Evolutionary conservation across 805 yeast species (phyloP), one percentile per base, ranked within the genome.

Genomic region (Kazachstania kunashirensis): DNA sequence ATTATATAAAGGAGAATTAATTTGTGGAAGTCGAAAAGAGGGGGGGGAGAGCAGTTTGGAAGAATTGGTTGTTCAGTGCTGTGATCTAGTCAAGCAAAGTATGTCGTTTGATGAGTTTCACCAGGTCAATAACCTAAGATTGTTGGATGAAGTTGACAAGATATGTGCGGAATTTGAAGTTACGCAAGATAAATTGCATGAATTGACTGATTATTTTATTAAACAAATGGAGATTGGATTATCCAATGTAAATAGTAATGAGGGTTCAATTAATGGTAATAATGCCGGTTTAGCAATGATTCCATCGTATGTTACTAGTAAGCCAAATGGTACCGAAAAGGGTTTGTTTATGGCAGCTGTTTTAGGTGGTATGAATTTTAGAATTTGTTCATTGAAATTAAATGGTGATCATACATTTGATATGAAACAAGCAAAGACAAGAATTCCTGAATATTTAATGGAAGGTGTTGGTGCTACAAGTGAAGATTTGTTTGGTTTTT

Each of bases 311-410:
- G 95, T 89, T 24, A 84, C 95, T 7, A 69, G 73, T 9, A 71
- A 84, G 39, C 98, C 98, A 16, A 72, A 70, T 29, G 98, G 98
- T 30, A 68, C 72, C 33, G 98, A 89, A 57, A 68, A 66, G 38
- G 97, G 97, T 31, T 67, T 83, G 27, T 75, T 71, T 44, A 65
- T 89, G 42, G 97, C 97, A 37, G 95, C 92, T 4, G 97, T 89
- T 55, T 68, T 89, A 36, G 98, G 98, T 44, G 97, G 97, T 34
- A 88, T 97, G 40, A 88, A 92, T 59, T 85, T 89, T 63, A 71
- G 98, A 52, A 95, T 92, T 18, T 86, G 96, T 56, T 85, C 96
- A 2, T 88, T 89, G 21, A 58, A 69, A 25, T 68, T 89, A 49
- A 66, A 70, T 34, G 94, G 94, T 36, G 78, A 78, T 52, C 84